phyloP scores from a whole-genome alignment of 805 yeast genomes.

The Hyphopichia homilentoma region DNA sequence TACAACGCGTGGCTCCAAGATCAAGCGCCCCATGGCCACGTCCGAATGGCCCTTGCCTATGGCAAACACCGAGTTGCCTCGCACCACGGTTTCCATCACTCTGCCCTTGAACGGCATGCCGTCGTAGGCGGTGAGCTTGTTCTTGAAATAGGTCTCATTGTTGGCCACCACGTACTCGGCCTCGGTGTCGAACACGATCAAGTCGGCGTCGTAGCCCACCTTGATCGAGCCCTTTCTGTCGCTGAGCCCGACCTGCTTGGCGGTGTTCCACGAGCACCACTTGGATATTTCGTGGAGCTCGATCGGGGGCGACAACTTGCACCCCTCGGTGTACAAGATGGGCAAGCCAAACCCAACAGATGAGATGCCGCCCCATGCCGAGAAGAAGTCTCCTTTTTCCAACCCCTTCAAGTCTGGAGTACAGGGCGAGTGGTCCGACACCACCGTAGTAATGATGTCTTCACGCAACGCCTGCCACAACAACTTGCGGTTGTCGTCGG shows the following conservation, averaged over 20 bases:
- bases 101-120: conserved; percentile 67
- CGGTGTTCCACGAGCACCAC: conserved; percentile 85
- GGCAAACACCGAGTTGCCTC: conserved; percentile 71
- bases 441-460: conserved; percentile 74
- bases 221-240: conserved; percentile 69
- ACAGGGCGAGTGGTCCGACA: conserved; percentile 95
- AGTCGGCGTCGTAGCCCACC: conserved; percentile 84
- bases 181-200: conserved; percentile 73
- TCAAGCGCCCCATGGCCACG: conserved; percentile 54
- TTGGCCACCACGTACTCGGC: conserved; percentile 48
- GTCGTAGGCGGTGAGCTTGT: conserved; percentile 84
- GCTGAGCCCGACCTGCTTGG: conserved; percentile 75
- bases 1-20: conserved; percentile 54
- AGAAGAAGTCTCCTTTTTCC: conserved; percentile 79
- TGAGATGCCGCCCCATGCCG: conserved; percentile 96
- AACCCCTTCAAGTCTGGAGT: conserved; percentile 85
- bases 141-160: conserved; percentile 65
- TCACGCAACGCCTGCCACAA: conserved; percentile 76
- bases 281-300: conserved; percentile 57
- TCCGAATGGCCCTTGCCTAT: conserved; percentile 52
- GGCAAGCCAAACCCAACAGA: conserved; percentile 91
- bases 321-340: conserved; percentile 72
- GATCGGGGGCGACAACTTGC: conserved; percentile 47
- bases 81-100: conserved; percentile 73
- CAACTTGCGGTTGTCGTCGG: conserved; percentile 62